Base-by-base conservation (phyloP, 108 stramenopile species). In the Mediolabrus comicus region DNA sequence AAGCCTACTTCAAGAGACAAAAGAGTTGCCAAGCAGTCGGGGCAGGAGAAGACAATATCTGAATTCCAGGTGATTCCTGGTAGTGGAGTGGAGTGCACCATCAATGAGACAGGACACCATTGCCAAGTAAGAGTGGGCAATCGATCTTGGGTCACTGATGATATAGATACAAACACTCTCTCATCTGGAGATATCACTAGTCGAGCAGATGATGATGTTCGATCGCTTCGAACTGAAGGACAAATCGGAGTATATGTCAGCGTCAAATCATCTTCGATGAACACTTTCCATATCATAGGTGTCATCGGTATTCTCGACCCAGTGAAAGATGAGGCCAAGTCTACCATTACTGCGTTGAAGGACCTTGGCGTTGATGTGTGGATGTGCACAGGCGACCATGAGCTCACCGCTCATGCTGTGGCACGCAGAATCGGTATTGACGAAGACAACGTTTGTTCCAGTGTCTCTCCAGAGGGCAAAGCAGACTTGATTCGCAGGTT, bases 331-430 rank as follows among this genome's bases (percentile, higher is more conserved):
- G 82, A 97, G 71, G 90, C 91, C 35, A 62, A 81, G 81, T 79
- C 83, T 29, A 88, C 83, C 25, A 87, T 96, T 5, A 65, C 56
- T 3, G 81, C 95, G 32, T 77, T 81, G 13, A 65, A 84, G 49
- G 49, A 53, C 6, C 69, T 86, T 67, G 92, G 89, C 11, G 75
- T 98, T 6, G 91, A 97, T 49, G 93, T 98, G 9, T 98, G 95
- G 94, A 97, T 98, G 95, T 85, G 98, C 53, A 98, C 98, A 1
- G 99, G 99, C 27, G 99, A 99, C 75, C 92, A 97, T 70, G 79
- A 72, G 34, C 65, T 82, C 3, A 96, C 96, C 14, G 98, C 98
- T 14, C 57, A 64, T 39, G 91, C 96, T 32, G 87, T 99, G 27
- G 98, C 95, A 9, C 41, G 69, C 32, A 36, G 79, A 68, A 46